Evolutionary conservation across 352 stramenopile genomes (phyloP).

Genomic region (Blastocystis sp.): DNA sequence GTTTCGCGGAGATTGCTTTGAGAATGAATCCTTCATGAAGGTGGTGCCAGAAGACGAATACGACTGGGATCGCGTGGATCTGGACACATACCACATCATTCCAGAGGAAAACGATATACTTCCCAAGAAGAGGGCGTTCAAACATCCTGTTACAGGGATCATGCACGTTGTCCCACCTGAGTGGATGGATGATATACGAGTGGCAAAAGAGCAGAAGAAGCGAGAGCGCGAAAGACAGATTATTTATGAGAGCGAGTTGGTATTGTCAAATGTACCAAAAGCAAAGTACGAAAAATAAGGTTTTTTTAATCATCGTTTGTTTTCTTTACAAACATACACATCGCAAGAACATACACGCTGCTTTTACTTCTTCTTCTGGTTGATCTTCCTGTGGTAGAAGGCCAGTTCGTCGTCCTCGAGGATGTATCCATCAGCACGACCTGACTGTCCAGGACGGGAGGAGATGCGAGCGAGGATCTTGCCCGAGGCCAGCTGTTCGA

Average conservation of each 20-base stretch:
- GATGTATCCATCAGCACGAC: slow-evolving; percentile 64
- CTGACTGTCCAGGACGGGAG: slow-evolving; percentile 57
- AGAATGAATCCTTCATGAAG: not conserved
- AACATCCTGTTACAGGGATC: slow-evolving; percentile 11
- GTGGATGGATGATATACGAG: slow-evolving; percentile 29
- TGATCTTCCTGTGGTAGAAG: slow-evolving; percentile 63
- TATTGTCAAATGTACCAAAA: not conserved
- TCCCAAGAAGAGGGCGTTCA: not conserved
- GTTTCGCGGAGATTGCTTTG: not conserved
- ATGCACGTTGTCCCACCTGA: slow-evolving; percentile 7
- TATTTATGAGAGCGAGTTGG: not conserved
- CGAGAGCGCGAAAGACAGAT: not conserved
- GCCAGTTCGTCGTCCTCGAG: slow-evolving; percentile 54
- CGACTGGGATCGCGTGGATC: slow-evolving; percentile 25
- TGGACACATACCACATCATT: not conserved
- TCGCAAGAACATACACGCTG: not conserved
- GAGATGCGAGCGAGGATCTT: slow-evolving; percentile 50
- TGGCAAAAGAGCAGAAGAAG: not conserved
- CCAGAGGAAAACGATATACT: not conserved
- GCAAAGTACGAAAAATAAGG: slow-evolving; percentile 22
- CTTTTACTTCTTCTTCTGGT: slow-evolving; percentile 62
- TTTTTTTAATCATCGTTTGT: not conserved
- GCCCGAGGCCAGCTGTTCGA: slow-evolving; percentile 58
- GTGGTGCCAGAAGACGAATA: not conserved
- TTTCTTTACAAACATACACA: not conserved